Evolutionary conservation across 129 eudicot genomes (phyloP), one percentile per base, ranked within the genome.

Genomic region (Artemisia tridentata): DNA sequence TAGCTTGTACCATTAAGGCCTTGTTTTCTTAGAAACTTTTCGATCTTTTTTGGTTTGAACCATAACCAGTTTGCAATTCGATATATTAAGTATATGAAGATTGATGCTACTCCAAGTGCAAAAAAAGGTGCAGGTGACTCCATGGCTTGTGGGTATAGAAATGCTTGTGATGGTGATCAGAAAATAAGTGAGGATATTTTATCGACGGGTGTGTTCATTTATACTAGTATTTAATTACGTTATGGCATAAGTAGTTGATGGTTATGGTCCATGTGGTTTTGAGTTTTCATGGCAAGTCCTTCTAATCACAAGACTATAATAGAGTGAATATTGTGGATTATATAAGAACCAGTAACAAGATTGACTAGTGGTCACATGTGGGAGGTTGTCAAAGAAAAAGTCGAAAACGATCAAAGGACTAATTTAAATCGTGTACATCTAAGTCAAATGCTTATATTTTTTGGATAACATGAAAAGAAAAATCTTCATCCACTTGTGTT

Each of bases 1-100:
- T 88, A 88, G 16, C 84, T 53, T 51, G 71, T 88, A 0, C 96
- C 91, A 7, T 48, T 50, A 19, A 88, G 69, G 3, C 88, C 88
- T 78, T 88, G 96, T 12, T 74, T 51, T 71, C 86, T 59, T 14
- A 88, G 80, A 31, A 64, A 25, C 54, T 66, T 88, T 45, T 88
- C 91, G 11, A 81, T 60, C 58, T 48, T 73, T 48, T 67, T 85
- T 3, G 96, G 96, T 65, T 71, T 77, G 52, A 85, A 62, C 88
- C 88, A 85, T 45, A 79, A 80, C 96, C 87, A 81, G 46, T 74
- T 53, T 68, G 79, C 57, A 4, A 79, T 68, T n/a, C 68, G 69
- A 84, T 85, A 81, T 51, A 63, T 61, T 68, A 74, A 80, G 16
- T 31, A 16, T 6, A 65, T 29, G 20, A 70, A 12, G 41, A 71